These are phyloP conservation scores for Nigrospora sphaerica DNA, from an alignment of 2,329 filamentous ascomycete genomes.

Conservation along the genomic window DNA sequence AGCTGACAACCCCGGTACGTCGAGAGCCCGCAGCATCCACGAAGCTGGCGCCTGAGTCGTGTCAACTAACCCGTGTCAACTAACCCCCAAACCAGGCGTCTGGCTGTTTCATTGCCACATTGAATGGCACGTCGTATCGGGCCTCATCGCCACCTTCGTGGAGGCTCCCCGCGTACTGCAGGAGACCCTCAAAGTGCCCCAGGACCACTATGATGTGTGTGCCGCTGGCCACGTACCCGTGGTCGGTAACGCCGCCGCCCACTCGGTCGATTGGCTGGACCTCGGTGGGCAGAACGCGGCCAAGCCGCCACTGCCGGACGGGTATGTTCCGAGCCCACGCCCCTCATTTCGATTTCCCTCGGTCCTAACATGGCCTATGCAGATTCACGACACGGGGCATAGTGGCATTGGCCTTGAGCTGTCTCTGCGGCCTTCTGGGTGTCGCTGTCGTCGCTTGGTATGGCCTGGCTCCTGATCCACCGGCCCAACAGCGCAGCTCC, in stretches of 20 bases:
- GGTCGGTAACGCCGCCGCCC: conserved; percentile 68
- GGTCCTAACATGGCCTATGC: neutral
- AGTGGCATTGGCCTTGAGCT: conserved; percentile 68
- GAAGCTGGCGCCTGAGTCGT: neutral
- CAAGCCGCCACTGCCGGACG: conserved; percentile 51
- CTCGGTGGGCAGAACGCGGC: conserved; percentile 52
- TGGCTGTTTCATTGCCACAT: conserved; percentile 79
- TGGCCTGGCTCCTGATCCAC: neutral
- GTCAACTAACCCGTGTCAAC: neutral
- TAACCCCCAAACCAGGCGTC: conserved; percentile 30
- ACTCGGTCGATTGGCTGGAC: conserved; percentile 57
- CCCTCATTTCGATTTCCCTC: neutral
- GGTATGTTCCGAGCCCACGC: conserved; percentile 31
- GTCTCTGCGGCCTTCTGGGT: conserved; percentile 60
- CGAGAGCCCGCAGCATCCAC: neutral
- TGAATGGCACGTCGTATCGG: conserved; percentile 66
- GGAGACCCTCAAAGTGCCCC: conserved; percentile 49
- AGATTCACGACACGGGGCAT: conserved; percentile 65
- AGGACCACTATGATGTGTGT: conserved; percentile 52
- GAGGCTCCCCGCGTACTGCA: conserved; percentile 60
- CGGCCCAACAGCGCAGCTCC: neutral
- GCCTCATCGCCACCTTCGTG: conserved; percentile 58
- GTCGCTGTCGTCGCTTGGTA: conserved; percentile 60
- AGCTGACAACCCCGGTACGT: conserved; percentile 56
- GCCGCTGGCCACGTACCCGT: conserved; percentile 39